phyloP scores from a whole-genome alignment of 495 filamentous ascomycete genomes.

The Penicillium macrosclerotiorum region DNA sequence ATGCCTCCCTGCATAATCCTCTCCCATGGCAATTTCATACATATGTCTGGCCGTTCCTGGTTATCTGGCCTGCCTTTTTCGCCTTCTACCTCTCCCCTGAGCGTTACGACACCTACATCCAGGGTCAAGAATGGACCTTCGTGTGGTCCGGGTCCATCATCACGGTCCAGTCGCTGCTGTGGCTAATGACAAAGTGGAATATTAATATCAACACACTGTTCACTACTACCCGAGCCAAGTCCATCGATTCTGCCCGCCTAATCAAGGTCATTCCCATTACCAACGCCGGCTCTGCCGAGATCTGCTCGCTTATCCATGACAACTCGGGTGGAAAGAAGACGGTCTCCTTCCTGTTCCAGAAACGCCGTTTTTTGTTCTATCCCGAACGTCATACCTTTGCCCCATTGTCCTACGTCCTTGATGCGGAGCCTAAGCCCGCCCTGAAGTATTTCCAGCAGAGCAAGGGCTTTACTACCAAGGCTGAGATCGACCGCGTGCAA shows the following conservation, averaged over 20 bases:
- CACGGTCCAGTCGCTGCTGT: constrained; percentile 81
- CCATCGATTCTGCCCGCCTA: constrained; percentile 72
- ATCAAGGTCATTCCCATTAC: constrained; percentile 92
- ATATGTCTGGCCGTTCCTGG: constrained; percentile 88
- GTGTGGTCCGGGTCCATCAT: constrained; percentile 86
- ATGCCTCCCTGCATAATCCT: constrained; percentile 84
- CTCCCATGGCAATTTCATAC: constrained; percentile 76
- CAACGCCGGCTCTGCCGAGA: constrained; percentile 88
- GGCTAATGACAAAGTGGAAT: constrained; percentile 97
- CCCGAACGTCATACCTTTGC: constrained; percentile 66
- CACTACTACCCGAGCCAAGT: constrained; percentile 69
- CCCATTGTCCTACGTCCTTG: constrained; percentile 81
- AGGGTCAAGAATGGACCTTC: constrained; percentile 92
- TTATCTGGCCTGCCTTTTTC: constrained; percentile 89
- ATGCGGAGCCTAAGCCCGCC: constrained; percentile 74
- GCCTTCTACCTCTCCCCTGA: constrained; percentile 78
- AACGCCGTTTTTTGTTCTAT: constrained; percentile 89
- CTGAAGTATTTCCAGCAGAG: constrained; percentile 75
- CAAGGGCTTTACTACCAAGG: constrained; percentile 64
- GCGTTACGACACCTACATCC: constrained; percentile 85
- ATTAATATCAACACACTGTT: constrained; percentile 81
- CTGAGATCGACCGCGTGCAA: constrained; percentile 73
- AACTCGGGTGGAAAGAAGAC: constrained; percentile 69
- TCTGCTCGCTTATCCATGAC: constrained; percentile 75
- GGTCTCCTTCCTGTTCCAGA: constrained; percentile 94